Percentiles rank a stretch among this genome's conserved stretches.
Conservation (phyloP, 2,329 filamentous ascomycete genomes). For the Phaeoacremonium minimum region DNA sequence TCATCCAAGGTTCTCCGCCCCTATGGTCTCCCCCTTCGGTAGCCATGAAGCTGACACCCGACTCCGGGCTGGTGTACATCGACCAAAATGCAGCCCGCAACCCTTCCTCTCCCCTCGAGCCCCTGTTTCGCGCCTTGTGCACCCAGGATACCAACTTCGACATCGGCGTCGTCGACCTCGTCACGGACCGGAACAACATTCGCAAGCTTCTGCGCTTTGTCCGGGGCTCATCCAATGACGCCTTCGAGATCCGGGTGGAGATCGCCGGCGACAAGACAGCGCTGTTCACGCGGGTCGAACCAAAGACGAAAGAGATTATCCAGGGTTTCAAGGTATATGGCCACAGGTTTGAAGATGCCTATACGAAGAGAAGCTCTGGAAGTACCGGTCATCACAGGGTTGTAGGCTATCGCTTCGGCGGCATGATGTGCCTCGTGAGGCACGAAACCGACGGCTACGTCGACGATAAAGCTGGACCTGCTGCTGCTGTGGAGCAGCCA, state of each 20-base stretch:
- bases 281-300: slow-evolving; percentile 30
- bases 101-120: slow-evolving; percentile 37
- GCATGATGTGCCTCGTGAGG: slow-evolving; percentile 33
- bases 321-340: slow-evolving; percentile 35
- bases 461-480: too few relatives aligned
- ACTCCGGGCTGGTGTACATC: slow-evolving; percentile 35
- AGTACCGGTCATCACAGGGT: slow-evolving; percentile 42
- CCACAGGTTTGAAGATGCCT: slow-evolving; percentile 38
- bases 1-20: too few relatives aligned
- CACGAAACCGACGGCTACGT: slow-evolving; percentile 39
- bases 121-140: slow-evolving; percentile 39
- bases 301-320: slow-evolving; percentile 20
- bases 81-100: slow-evolving; percentile 39
- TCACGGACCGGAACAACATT: slow-evolving; percentile 42
- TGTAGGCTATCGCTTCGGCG: slow-evolving; percentile 36
- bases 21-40: slow-evolving; percentile 27
- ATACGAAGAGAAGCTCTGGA: slow-evolving; percentile 27
- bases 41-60: slow-evolving; percentile 19
- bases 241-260: slow-evolving; percentile 38
- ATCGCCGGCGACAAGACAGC: slow-evolving; percentile 27
- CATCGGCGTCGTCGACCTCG: slow-evolving; percentile 29
- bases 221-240: slow-evolving; percentile 15
- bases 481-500: not conserved
- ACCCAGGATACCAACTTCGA: slow-evolving; percentile 30
- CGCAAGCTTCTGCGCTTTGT: slow-evolving; percentile 43